Conservation (phyloP, 2,329 filamentous ascomycete species). For the Curvularia spicifera region DNA sequence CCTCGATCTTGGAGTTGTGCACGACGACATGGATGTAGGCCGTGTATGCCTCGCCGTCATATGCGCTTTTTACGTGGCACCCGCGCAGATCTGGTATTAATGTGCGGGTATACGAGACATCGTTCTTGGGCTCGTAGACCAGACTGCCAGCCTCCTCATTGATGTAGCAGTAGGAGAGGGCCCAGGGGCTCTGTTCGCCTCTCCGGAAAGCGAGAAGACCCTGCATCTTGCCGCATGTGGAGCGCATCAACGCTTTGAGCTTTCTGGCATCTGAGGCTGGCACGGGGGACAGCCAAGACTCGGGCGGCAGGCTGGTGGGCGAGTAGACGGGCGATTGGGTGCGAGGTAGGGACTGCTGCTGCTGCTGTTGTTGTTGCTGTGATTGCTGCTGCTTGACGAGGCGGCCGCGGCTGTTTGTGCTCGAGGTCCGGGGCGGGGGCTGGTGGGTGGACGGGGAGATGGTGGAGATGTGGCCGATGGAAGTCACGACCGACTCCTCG, state of each 20-base stretch:
- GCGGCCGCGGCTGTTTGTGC: slow-evolving; percentile 40
- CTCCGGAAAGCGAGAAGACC: slow-evolving; percentile 76
- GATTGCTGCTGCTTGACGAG: slow-evolving; percentile 34
- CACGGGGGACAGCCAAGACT: slow-evolving; percentile 48
- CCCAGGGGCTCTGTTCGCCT: slow-evolving; percentile 68
- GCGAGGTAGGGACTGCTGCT: slow-evolving; percentile 18
- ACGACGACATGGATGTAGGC: slow-evolving; percentile 60
- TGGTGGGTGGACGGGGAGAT: slow-evolving; percentile 42
- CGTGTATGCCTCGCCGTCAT: slow-evolving; percentile 56
- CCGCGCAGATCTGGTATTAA: slow-evolving; percentile 77
- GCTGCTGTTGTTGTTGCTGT: slow-evolving; percentile 7
- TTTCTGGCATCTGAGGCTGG: slow-evolving; percentile 73
- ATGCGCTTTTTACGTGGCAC: slow-evolving; percentile 67
- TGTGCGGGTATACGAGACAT: slow-evolving; percentile 65
- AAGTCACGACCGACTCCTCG: slow-evolving; percentile 50
- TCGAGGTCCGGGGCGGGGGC: slow-evolving; percentile 37
- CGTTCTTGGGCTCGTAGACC: slow-evolving; percentile 75
- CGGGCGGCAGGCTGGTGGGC: slow-evolving; percentile 37
- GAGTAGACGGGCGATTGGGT: slow-evolving; percentile 29
- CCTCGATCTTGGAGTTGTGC: slow-evolving; percentile 63
- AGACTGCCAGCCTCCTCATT: slow-evolving; percentile 76
- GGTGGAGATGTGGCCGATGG: slow-evolving; percentile 52
- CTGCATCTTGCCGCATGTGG: slow-evolving; percentile 77
- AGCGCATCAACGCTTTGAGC: slow-evolving; percentile 77
- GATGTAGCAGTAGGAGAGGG: slow-evolving; percentile 75